Conservation (phyloP, 306 rosid genomes). For the peach (Prunus persica) region DNA sequence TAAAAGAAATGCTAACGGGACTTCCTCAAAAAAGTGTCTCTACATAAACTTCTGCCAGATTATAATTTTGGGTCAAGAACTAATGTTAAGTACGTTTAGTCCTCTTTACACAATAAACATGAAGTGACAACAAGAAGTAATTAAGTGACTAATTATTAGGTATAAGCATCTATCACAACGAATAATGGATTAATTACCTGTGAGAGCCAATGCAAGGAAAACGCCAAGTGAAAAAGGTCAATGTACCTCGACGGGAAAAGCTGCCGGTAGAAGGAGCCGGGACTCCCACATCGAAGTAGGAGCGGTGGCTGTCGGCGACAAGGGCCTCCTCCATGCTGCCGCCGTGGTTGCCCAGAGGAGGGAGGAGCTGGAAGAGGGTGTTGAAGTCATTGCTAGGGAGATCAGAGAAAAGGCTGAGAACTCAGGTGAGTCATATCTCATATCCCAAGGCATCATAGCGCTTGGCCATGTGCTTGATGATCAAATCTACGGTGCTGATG, state of each 20-base stretch:
- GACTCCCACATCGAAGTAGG: conserved; percentile 84
- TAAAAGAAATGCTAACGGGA: background rate
- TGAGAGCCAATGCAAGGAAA: conserved; percentile 92
- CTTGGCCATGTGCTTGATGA: conserved; percentile 70
- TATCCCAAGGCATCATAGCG: conserved; percentile 66
- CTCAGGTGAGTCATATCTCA: conserved; percentile 62
- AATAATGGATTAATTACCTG: conserved; percentile 38
- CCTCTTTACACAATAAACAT: too few species aligned
- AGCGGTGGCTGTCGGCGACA: conserved; percentile 61
- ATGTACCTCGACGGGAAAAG: conserved; percentile 82
- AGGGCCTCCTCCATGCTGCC: conserved; percentile 87
- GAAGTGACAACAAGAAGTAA: background rate
- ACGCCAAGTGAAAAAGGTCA: conserved; percentile 78
- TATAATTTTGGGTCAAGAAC: too few species aligned
- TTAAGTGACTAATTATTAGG: background rate
- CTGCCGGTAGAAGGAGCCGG: conserved; percentile 78
- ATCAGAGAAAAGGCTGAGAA: conserved; percentile 94
- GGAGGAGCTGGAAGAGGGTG: conserved; percentile 86
- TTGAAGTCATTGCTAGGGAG: conserved; percentile 94
- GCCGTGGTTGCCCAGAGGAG: conserved; percentile 62
- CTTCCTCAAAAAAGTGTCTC: too few species aligned
- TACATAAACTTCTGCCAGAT: too few species aligned
- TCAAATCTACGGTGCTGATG: conserved; percentile 62
- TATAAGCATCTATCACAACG: background rate
- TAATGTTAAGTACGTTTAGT: too few species aligned